These are phyloP conservation scores for Pseudozyma pruni DNA, from an alignment of 1,284 basidiomycete species.

Conservation along the genomic window DNA sequence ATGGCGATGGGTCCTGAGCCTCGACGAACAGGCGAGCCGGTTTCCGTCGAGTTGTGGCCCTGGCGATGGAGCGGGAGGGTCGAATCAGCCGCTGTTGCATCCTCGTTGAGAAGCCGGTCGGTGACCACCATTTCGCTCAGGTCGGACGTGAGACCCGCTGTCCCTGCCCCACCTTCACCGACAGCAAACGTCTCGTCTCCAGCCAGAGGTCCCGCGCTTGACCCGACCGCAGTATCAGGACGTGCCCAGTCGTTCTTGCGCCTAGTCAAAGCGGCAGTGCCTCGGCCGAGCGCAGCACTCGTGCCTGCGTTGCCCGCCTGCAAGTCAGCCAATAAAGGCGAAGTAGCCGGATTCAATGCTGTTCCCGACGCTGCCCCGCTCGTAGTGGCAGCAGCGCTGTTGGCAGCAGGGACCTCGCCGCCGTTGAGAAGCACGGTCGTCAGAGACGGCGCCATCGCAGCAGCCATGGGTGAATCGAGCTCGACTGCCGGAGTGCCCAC, in stretches of 20 bases:
- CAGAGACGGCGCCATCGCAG: slow-evolving; percentile 13
- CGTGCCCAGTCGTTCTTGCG: slow-evolving; percentile 52
- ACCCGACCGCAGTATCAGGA: slow-evolving; percentile 48
- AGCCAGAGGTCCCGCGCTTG: slow-evolving; percentile 28
- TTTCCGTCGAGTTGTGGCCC: slow-evolving; percentile 13
- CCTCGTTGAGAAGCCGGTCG: slow-evolving; percentile 34
- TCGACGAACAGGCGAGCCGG: slow-evolving; percentile 31
- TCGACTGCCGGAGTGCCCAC: slow-evolving; percentile 44
- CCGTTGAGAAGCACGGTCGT: slow-evolving; percentile 14
- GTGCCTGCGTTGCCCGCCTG: slow-evolving; percentile 10
- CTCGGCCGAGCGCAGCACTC: slow-evolving; percentile 10
- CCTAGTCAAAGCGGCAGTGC: slow-evolving; percentile 28
- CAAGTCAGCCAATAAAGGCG: slow-evolving; percentile 13
- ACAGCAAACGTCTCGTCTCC: slow-evolving; percentile 36
- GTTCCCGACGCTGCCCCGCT: neutral
- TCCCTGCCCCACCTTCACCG: neutral
- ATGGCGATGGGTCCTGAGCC: slow-evolving; percentile 36
- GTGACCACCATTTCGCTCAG: slow-evolving; percentile 34
- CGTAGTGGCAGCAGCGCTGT: neutral
- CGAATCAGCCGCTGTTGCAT: neutral
- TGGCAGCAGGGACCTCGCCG: neutral
- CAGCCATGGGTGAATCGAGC: slow-evolving; percentile 40
- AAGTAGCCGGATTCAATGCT: slow-evolving; percentile 3
- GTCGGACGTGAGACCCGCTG: slow-evolving; percentile 9
- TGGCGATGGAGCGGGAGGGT: slow-evolving; percentile 5